Percentiles rank a stretch among this genome's conserved stretches.
These are phyloP conservation scores for Datura wrightii DNA, from an alignment of 257 asterid species.

Conservation along the genomic window DNA sequence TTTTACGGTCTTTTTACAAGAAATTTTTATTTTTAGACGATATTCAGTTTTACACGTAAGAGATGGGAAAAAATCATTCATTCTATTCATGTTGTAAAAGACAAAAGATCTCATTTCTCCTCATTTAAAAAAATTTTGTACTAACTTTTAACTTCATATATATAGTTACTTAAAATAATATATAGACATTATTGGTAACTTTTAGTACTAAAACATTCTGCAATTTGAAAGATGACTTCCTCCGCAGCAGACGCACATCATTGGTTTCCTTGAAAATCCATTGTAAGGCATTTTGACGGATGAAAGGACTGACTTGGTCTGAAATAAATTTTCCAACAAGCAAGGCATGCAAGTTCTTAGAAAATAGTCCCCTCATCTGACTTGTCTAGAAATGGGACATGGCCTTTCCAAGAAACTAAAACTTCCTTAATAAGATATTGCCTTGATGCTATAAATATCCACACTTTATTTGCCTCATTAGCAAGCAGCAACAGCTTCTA, in stretches of 20 bases:
- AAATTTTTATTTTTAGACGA: no score
- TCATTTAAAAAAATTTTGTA: no score
- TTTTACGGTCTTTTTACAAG: no score
- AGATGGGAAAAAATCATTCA: no score
- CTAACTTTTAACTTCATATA: neutral
- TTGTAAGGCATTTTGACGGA: constrained; percentile 5
- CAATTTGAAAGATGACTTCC: no score
- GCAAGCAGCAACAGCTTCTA: neutral
- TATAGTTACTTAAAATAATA: neutral
- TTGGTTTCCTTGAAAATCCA: neutral
- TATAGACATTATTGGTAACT: neutral
- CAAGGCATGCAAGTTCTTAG: constrained; percentile 5
- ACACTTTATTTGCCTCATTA: neutral
- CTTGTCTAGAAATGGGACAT: neutral
- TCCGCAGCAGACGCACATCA: no score
- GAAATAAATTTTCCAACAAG: neutral
- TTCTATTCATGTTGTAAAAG: no score
- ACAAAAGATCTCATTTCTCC: no score
- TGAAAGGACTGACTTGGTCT: constrained; percentile 17
- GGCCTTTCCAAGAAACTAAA: neutral
- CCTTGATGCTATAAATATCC: neutral
- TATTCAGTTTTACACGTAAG: no score
- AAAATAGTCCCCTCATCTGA: neutral
- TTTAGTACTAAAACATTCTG: no score
- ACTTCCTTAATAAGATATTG: constrained; percentile 1